Conservation (phyloP, 257 asterid species). For the Primulina eburnea region DNA sequence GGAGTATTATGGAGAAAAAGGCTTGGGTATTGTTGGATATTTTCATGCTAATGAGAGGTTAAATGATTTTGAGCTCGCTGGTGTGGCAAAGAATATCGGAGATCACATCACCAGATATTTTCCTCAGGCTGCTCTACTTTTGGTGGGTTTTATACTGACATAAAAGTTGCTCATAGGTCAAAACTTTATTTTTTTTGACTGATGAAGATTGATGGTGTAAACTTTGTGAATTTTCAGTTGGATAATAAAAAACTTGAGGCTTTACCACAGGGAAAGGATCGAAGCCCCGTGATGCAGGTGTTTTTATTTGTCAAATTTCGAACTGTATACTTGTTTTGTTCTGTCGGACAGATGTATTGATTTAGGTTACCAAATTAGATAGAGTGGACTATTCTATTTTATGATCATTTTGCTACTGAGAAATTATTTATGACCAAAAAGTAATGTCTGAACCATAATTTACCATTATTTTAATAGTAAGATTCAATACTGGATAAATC, state of each 20-base stretch:
- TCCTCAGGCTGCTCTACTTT: constrained; percentile 85
- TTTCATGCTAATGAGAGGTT: constrained; percentile 92
- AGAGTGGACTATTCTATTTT: background rate
- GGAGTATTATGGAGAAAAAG: constrained; percentile 76
- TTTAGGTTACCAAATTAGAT: background rate
- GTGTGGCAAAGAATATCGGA: constrained; percentile 82
- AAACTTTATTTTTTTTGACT: constrained; percentile 4
- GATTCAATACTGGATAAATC: background rate
- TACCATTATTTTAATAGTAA: background rate
- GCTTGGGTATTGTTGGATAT: constrained; percentile 80
- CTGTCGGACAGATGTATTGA: background rate
- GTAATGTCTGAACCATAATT: background rate
- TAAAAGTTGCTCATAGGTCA: background rate
- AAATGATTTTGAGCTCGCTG: constrained; percentile 71
- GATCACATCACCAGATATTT: constrained; percentile 81
- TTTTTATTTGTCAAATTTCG: constrained; percentile 10
- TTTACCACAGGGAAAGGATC: constrained; percentile 53
- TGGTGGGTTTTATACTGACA: constrained; percentile 46
- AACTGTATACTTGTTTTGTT: background rate
- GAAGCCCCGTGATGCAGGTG: constrained; percentile 77
- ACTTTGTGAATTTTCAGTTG: constrained; percentile 40
- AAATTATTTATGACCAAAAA: background rate
- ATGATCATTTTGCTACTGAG: constrained; percentile 10
- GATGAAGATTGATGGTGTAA: constrained; percentile 23
- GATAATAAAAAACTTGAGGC: constrained; percentile 66